Percentiles rank a stretch among this genome's conserved stretches.
phyloP scores from a whole-genome alignment of 768 basidiomycete genomes.

The Sarcodon sp. region DNA sequence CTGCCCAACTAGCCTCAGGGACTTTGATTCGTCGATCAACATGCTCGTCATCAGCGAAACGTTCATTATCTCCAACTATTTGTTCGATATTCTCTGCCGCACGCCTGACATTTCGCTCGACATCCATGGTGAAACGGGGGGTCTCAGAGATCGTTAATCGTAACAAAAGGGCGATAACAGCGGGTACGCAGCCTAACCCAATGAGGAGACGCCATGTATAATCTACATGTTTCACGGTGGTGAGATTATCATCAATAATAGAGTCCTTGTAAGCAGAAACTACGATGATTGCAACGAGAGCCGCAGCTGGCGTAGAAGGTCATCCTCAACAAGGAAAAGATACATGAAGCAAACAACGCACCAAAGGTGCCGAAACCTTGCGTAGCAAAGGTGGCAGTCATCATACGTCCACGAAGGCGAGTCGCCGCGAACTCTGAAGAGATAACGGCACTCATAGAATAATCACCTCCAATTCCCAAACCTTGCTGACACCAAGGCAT shows the following conservation, averaged over 20 bases:
- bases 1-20: slow-evolving; percentile 25
- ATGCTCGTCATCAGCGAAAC: slow-evolving; percentile 40
- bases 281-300: slow-evolving; percentile 55
- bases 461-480: slow-evolving; percentile 33
- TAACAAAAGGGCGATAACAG: slow-evolving; percentile 30
- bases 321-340: background rate
- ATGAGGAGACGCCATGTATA: slow-evolving; percentile 32
- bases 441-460: slow-evolving; percentile 33
- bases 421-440: slow-evolving; percentile 34
- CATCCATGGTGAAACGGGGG: slow-evolving; percentile 35
- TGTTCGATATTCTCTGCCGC: slow-evolving; percentile 29
- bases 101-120: slow-evolving; percentile 32
- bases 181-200: slow-evolving; percentile 34
- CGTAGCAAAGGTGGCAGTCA: slow-evolving; percentile 33
- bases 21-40: slow-evolving; percentile 35
- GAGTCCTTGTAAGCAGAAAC: slow-evolving; percentile 56
- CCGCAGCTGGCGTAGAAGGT: slow-evolving; percentile 35
- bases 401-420: slow-evolving; percentile 31
- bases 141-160: slow-evolving; percentile 35
- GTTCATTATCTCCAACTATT: slow-evolving; percentile 27
- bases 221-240: slow-evolving; percentile 43
- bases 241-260: slow-evolving; percentile 31
- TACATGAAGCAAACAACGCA: background rate
- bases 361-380: slow-evolving; percentile 32
- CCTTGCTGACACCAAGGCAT: slow-evolving; percentile 5